Conservation (phyloP, 2,329 filamentous ascomycete species). For the Graphium sp. region DNA sequence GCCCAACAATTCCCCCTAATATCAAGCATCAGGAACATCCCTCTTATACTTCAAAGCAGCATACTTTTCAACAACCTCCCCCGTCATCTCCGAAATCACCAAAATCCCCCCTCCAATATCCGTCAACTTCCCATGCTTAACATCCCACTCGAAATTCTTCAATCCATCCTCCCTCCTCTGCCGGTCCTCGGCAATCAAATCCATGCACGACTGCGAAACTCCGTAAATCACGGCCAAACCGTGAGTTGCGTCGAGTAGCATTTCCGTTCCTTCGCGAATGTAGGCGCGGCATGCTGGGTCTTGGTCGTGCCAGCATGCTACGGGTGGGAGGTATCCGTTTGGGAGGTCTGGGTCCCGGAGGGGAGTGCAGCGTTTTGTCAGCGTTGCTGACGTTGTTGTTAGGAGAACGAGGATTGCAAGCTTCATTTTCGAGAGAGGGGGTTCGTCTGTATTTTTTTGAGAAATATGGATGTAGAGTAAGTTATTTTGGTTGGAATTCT, state of each 20-base stretch:
- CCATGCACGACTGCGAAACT: conserved; percentile 8
- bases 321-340: conserved; percentile 10
- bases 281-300: conserved; percentile 9
- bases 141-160: conserved; percentile 10
- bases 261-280: conserved; percentile 6
- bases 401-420: too few species aligned
- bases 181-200: conserved; percentile 9
- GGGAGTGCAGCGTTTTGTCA: conserved; percentile 10
- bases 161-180: conserved; percentile 8
- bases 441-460: too few species aligned
- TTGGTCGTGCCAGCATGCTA: conserved; percentile 11
- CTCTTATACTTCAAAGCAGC: conserved; percentile 1
- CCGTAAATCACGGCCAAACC: conserved; percentile 9
- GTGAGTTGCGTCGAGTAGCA: conserved; percentile 8
- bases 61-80: conserved; percentile 6
- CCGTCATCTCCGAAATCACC: conserved; percentile 10
- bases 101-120: conserved; percentile 7
- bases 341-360: conserved; percentile 7
- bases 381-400: too few species aligned
- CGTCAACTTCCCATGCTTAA: conserved; percentile 8
- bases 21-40: too few species aligned
- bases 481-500: too few species aligned
- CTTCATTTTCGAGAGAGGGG: too few species aligned
- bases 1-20: too few species aligned
- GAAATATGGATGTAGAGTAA: too few species aligned